Base-by-base conservation (phyloP, 257 asterid genomes). In the Leonotis leonurus region DNA sequence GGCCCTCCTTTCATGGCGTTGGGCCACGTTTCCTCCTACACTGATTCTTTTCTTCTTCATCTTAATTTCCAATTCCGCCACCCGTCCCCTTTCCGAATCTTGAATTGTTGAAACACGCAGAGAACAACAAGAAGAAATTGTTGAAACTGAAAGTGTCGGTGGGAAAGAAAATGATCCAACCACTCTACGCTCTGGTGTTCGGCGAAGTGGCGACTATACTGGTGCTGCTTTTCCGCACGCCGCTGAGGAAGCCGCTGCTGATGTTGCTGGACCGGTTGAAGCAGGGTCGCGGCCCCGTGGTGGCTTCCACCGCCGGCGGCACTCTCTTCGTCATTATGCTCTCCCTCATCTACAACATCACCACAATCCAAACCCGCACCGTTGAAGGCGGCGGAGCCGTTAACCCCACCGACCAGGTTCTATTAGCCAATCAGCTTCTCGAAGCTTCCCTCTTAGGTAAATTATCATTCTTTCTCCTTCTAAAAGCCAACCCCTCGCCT, bases 351-450 rank as follows among this genome's bases (percentile, higher is more conserved):
- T 76, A 65, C 20, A 81, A 72, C 46, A 72, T 89, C 27, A 64
- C 69, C 21, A 50, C 64, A 4, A 80, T 78, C 61, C 82, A 76
- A 43, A 77, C 72, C 41, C 85, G 87, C 61, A 58, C 84, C 0
- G 53, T 29, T 0, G 87, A 86, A 33, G 74, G 76, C 9, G 74
- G 75, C 7, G 83, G 77, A n/a, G n/a, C n/a, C 48, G 73, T 78
- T 26, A 86, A 72, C 72, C 82, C 95, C 0, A 84, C 95, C 45
- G 94, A 89, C 50, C 92, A 89, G 79, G 80, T 87, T 65, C 72
- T 89, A 39, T 53, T 86, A 64, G 94, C 88, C 59, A 68, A 70
- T 67, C 86, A 85, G 14, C 88, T 89, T 16, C 81, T 87, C 1
- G 86, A 79, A 65, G 94, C 88, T 4, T 78, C 90, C 1, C 86